Base-by-base conservation (phyloP, 768 basidiomycete genomes). In the Boletellus sp. region DNA sequence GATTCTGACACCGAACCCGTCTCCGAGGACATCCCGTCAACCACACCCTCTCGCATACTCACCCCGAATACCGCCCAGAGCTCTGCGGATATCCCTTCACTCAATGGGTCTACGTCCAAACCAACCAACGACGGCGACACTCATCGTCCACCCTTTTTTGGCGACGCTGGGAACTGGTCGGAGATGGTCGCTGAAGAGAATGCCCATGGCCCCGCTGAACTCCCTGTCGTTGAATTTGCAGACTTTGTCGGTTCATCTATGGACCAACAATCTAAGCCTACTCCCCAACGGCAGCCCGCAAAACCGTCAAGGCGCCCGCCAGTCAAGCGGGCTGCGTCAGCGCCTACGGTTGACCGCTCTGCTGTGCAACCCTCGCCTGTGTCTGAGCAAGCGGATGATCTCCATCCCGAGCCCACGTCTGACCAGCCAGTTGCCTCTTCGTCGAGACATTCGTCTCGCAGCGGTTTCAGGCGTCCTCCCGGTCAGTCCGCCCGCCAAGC, bases 111-210 rank as follows among this genome's bases (percentile, higher is more conserved):
- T 48, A 59, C 50, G 0, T 59, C 60, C 20, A 70, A 68, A 44
- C 51, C 59, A 6, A 57, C 60, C 9, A 56, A 63, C 19, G 54
- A 42, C 20, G 46, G 62, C 5, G 71, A 70, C 53, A 72, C 66
- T 28, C 66, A 54, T 12, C 54, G 65, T 43, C 63, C 74, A 23
- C 72, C 79, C 15, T 83, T 87, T 65, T 84, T 85, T 55, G 69
- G 77, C 6, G 64, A 76, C 26, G 42, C 72, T 22, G 76, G 78
- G 15, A 78, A 80, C 58, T 91, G 90, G 90, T 86, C 87, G 10
- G 87, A 91, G 62, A 87, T 90, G 82, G 87, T 90, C n/a, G 76
- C 84, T 16, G 84, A 84, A 51, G 85, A 87, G 68, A 77, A 69
- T 38, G 71, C 70, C n/a, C 77, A 83, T 53, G 85, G 83, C 17